These are phyloP conservation scores for Debaryomycetaceae sp. DNA, from an alignment of 1,139 yeast species.

Conservation along the genomic window DNA sequence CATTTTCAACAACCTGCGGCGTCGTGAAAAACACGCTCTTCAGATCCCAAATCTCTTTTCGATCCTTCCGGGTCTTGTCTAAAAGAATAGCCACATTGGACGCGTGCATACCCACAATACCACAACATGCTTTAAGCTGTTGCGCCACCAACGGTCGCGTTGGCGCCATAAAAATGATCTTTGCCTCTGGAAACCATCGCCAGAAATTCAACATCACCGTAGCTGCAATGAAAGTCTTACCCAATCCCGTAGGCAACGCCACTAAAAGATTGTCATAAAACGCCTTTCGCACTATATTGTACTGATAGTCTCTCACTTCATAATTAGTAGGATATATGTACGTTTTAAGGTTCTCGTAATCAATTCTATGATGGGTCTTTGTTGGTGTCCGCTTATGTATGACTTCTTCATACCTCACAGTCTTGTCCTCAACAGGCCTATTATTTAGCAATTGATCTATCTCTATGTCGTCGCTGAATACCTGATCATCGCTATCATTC, in stretches of 20 bases:
- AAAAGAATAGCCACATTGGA: conserved; percentile 75
- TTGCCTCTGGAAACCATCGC: conserved; percentile 77
- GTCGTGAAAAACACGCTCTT: conserved; percentile 89
- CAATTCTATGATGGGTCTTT: conserved; percentile 48
- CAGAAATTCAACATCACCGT: conserved; percentile 88
- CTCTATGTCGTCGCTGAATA: conserved; percentile 11
- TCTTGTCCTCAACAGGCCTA: background rate
- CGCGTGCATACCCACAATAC: conserved; percentile 79
- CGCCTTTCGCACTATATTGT: conserved; percentile 70
- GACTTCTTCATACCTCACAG: conserved; percentile 4
- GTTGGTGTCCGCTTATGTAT: conserved; percentile 4
- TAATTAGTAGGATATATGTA: conserved; percentile 85
- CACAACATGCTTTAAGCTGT: conserved; percentile 90
- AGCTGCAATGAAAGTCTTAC: conserved; percentile 94
- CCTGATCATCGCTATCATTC: conserved; percentile 12
- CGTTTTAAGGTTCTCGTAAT: conserved; percentile 37
- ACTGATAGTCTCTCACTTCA: conserved; percentile 85
- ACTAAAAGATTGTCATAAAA: conserved; percentile 74
- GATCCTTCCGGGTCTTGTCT: conserved; percentile 62
- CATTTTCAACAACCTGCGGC: conserved; percentile 95
- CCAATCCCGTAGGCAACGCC: conserved; percentile 96
- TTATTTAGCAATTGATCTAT: conserved; percentile 2
- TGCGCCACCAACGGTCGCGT: conserved; percentile 97
- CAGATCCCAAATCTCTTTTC: conserved; percentile 71
- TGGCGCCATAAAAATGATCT: conserved; percentile 93